These are phyloP conservation scores for Hypomyces perniciosus DNA, from an alignment of 2,329 filamentous ascomycete genomes.

Conservation along the genomic window DNA sequence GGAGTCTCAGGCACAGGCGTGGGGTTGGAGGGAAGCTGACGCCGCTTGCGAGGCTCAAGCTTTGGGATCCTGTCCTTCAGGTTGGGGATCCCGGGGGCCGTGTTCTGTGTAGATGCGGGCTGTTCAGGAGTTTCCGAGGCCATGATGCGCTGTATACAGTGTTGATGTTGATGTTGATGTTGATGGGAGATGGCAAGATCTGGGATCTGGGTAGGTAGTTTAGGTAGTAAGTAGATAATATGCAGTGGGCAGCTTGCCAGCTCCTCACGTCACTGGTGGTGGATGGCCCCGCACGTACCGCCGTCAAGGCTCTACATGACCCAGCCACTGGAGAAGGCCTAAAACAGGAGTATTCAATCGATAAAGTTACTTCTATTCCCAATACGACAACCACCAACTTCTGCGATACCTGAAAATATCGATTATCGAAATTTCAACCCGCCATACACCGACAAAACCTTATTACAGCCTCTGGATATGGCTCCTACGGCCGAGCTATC, in stretches of 20 bases:
- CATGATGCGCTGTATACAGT: constrained; percentile 16
- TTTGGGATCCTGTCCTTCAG: constrained; percentile 56
- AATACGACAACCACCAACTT: too few relatives aligned
- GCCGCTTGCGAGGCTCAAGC: constrained; percentile 58
- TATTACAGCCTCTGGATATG: constrained; percentile 31
- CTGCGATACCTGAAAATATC: neutral
- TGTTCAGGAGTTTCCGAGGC: constrained; percentile 18
- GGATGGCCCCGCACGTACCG: neutral
- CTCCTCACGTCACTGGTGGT: constrained; percentile 3
- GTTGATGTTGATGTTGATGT: constrained; percentile 11
- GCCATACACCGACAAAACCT: neutral
- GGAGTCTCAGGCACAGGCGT: constrained; percentile 71
- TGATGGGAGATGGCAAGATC: neutral
- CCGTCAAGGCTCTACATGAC: too few relatives aligned
- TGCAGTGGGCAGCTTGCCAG: neutral
- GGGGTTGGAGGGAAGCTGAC: constrained; percentile 45
- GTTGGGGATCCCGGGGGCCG: constrained; percentile 23
- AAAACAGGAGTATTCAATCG: too few relatives aligned
- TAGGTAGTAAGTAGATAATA: neutral
- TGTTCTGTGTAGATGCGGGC: constrained; percentile 7
- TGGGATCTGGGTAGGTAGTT: neutral
- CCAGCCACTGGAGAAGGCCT: too few relatives aligned
- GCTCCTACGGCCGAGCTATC: constrained; percentile 43
- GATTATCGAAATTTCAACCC: neutral
- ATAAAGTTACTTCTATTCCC: too few relatives aligned